A percentile compares a stretch with the other conserved stretches of the same genome.
Evolutionary conservation across 139 green algal species (phyloP).

Genomic region (Volvox reticuliferus): DNA sequence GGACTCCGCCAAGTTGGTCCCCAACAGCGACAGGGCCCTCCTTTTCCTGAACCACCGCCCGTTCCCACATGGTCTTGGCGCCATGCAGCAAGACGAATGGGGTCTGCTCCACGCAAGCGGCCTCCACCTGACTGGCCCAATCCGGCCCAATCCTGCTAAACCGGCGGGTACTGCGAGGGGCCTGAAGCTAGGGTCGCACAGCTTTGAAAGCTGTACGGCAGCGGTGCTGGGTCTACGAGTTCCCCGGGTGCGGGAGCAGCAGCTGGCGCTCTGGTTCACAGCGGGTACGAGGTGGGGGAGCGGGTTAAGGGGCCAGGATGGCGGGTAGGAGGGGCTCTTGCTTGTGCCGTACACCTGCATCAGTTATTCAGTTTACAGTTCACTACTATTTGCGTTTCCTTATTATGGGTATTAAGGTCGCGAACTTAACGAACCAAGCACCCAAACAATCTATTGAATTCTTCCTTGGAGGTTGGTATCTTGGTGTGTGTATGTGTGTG

Average conservation of each 20-base stretch:
- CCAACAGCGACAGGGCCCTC: not conserved
- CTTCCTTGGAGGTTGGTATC: no score
- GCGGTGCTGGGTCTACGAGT: constrained; percentile 87
- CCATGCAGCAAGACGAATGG: constrained; percentile 82
- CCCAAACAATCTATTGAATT: no score
- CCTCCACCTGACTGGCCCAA: constrained; percentile 71
- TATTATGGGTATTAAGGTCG: no score
- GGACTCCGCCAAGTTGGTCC: constrained; percentile 13
- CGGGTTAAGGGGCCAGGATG: not conserved
- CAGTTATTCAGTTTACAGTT: no score
- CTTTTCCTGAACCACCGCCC: no score
- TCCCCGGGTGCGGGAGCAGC: constrained; percentile 71
- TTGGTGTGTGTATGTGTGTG: no score
- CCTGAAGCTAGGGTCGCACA: constrained; percentile 91
- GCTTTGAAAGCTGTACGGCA: constrained; percentile 82
- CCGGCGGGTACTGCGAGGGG: constrained; percentile 81
- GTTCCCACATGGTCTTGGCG: no score
- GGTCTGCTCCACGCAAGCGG: constrained; percentile 75
- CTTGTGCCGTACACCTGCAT: no score
- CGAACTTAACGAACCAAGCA: no score
- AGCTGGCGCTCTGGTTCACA: constrained; percentile 88
- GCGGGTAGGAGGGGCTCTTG: not conserved
- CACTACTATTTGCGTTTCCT: no score
- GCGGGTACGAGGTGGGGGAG: constrained; percentile 49
- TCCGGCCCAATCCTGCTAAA: constrained; percentile 97